Base-by-base conservation (phyloP, 352 stramenopile genomes). In the Phytophthora kernoviae region DNA sequence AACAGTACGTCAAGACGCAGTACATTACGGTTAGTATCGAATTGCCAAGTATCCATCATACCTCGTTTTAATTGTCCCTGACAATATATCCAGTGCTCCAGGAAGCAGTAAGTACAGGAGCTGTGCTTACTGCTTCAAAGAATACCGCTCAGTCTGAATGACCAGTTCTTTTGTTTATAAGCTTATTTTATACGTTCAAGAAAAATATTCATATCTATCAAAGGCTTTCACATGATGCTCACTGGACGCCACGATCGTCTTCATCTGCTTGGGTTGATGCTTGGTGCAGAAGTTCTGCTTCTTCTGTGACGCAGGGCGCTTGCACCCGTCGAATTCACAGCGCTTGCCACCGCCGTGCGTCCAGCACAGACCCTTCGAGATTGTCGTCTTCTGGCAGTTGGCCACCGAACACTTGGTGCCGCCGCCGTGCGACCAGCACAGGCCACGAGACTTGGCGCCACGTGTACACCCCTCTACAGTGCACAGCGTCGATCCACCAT, bases 351-450 rank as follows among this genome's bases (percentile, higher is more conserved):
- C 70, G 33, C 68, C 73, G 37, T 83, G 74, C 0, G 70, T 65
- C 74, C 74, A 83, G 47, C 73, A 80, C 9, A 53, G 57, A 0
- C 67, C 67, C 22, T 67, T 59, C 7, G 74, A 83, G 14, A 83
- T 65, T 5, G 71, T 65, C 53, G 77, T 75, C 56, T 78, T 81
- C 11, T 36, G 45, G 54, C 75, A 81, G 36, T 62, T 27, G 15
- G 51, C 36, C 11, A 65, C 32, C 39, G 65, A 68, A 49, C 75
- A 85, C 50, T 70, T 69, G 27, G 74, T 84, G n/a, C 84, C 84
- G 4, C 84, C 81, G 34, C 84, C 84, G 51, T 93, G 84, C 0
- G 76, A 84, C 84, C 82, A 91, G 61, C 84, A 91, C 45, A 87
- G 75, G 22, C 84, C 84, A 11, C 79, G 62, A 7, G 81, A 85